Evolutionary conservation across 2,329 filamentous ascomycete species (phyloP).

Genomic region (Nannizzia gypsea): DNA sequence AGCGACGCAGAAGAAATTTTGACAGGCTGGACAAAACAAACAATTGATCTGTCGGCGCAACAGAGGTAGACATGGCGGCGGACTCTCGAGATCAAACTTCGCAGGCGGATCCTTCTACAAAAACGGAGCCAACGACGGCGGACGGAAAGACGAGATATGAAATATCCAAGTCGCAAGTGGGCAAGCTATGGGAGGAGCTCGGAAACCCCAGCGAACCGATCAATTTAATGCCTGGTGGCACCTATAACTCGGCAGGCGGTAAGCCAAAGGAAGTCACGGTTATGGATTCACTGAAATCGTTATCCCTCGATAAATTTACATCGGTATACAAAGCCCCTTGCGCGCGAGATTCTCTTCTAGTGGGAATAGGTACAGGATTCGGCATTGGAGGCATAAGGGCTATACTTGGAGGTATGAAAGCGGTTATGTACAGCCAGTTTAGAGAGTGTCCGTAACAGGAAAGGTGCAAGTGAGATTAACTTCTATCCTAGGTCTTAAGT

Average conservation of each 20-base stretch:
- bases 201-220: conserved; percentile 39
- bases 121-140: conserved; percentile 12
- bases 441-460: too few species aligned
- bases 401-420: conserved; percentile 56
- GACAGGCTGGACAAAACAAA: neutral
- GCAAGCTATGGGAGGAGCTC: conserved; percentile 39
- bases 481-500: conserved; percentile 33
- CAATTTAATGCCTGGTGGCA: conserved; percentile 46
- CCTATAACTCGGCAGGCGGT: conserved; percentile 50
- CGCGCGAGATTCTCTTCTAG: conserved; percentile 67
- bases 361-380: conserved; percentile 70
- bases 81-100: conserved; percentile 13
- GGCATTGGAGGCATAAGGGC: conserved; percentile 62
- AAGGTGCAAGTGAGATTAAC: conserved; percentile 3
- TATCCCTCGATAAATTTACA: conserved; percentile 41
- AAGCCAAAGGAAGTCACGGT: conserved; percentile 32
- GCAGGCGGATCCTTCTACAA: conserved; percentile 1
- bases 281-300: conserved; percentile 31
- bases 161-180: conserved; percentile 34
- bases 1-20: neutral
- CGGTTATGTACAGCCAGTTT: neutral
- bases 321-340: conserved; percentile 71
- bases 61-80: conserved; percentile 9
- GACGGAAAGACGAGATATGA: conserved; percentile 31
- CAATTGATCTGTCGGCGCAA: neutral